Percentiles rank a stretch among this genome's conserved stretches.
Conservation (phyloP, 306 rosid species). For the Myrica gale region DNA sequence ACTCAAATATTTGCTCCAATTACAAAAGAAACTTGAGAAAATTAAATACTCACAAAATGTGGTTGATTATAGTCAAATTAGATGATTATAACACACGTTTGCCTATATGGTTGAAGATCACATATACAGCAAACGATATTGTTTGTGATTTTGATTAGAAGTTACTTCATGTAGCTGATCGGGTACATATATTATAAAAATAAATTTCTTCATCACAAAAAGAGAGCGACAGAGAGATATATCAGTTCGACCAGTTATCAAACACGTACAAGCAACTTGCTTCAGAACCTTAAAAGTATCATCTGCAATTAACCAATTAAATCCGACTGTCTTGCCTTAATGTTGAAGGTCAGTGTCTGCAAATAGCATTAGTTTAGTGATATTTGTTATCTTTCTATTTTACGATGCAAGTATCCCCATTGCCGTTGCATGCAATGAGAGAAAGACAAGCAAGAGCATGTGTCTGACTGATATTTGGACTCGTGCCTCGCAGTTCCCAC, state of each 20-base stretch:
- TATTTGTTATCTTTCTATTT: conserved; percentile 10
- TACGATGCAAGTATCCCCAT: conserved; percentile 24
- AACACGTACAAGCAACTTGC: conserved; percentile 19
- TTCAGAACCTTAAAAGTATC: not conserved
- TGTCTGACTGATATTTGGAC: conserved; percentile 29
- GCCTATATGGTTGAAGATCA: too few species aligned
- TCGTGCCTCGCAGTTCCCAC: conserved; percentile 17
- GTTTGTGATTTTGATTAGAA: not conserved
- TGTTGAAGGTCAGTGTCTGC: conserved; percentile 1
- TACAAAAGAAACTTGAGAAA: too few species aligned
- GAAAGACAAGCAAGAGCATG: conserved; percentile 23
- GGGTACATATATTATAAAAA: not conserved
- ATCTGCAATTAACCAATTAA: not conserved
- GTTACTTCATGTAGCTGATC: conserved; percentile 16
- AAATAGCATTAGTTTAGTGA: not conserved
- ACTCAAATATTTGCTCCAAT: too few species aligned
- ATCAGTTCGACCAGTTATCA: conserved; percentile 2
- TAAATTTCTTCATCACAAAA: not conserved
- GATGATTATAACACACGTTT: too few species aligned
- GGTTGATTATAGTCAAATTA: too few species aligned
- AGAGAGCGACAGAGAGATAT: not conserved
- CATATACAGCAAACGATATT: not conserved
- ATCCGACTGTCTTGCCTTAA: conserved; percentile 38
- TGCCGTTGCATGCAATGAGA: conserved; percentile 20
- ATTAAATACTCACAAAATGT: too few species aligned